Percentiles rank a stretch among this genome's conserved stretches.
phyloP scores from a whole-genome alignment of 2,329 filamentous ascomycete species.

The Cytospora piceae region DNA sequence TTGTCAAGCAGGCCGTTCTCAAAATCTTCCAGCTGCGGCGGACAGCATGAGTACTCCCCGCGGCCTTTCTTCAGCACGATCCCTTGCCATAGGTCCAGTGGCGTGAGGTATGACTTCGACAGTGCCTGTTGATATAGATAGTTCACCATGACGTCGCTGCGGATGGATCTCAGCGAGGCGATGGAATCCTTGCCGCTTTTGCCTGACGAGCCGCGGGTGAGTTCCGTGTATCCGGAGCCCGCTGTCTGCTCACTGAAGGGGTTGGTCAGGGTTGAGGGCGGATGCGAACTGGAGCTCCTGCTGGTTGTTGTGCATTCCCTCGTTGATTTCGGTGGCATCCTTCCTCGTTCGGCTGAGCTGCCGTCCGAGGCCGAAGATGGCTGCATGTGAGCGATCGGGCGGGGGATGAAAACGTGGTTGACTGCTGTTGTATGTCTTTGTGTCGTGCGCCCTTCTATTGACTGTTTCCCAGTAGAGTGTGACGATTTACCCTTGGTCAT shows the following conservation, averaged over 20 bases:
- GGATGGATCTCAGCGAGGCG: constrained; percentile 1
- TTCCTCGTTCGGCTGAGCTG: neutral
- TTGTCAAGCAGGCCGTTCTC: constrained; percentile 42
- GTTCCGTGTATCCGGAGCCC: neutral
- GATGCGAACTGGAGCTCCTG: neutral
- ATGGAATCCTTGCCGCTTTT: constrained; percentile 8
- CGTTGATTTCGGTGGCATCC: neutral
- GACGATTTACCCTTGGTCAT: neutral
- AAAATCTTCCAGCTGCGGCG: constrained; percentile 43
- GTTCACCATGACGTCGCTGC: constrained; percentile 65
- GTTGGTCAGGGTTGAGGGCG: neutral
- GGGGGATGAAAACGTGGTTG: neutral
- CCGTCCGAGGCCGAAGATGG: neutral
- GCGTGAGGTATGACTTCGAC: constrained; percentile 49
- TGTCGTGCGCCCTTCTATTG: neutral
- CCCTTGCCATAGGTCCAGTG: constrained; percentile 43
- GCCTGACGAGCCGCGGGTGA: neutral
- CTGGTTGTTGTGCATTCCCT: neutral
- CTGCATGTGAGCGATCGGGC: neutral
- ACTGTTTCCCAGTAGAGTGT: neutral
- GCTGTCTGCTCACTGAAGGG: neutral
- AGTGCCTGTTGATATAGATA: constrained; percentile 66
- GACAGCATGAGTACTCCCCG: constrained; percentile 45
- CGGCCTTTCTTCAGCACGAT: constrained; percentile 46
- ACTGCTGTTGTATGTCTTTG: neutral